A percentile compares a stretch with the other conserved stretches of the same genome.
Conservation (phyloP, 345 rosid species). For the Eucalyptus sp. region DNA sequence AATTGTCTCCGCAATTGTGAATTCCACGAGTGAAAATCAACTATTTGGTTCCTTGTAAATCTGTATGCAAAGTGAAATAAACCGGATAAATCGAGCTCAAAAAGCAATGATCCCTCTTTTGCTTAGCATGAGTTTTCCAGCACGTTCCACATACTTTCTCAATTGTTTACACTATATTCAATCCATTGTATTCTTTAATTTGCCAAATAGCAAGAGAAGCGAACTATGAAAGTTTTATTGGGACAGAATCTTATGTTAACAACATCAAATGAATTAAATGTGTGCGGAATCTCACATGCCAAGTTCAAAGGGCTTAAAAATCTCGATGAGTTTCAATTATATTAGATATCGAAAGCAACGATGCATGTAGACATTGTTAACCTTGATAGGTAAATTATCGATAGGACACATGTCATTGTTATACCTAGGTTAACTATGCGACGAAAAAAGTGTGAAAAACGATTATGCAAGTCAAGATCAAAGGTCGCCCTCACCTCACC, state of each 20-base stretch:
- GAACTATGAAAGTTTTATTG: background rate
- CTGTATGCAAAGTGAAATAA: background rate
- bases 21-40: background rate
- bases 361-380: background rate
- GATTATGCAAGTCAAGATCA: background rate
- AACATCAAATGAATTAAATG: background rate
- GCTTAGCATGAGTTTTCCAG: background rate
- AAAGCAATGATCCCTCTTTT: background rate
- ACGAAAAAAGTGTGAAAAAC: background rate
- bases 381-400: background rate
- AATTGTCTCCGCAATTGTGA: background rate
- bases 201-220: background rate
- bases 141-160: background rate
- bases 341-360: background rate
- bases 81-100: background rate
- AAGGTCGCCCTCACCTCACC: background rate
- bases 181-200: background rate
- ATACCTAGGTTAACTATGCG: background rate
- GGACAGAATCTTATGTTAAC: background rate
- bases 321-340: background rate
- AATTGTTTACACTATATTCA: background rate
- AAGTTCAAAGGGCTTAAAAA: background rate
- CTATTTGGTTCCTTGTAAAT: background rate
- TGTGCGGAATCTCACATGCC: accelerated
- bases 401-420: background rate